These are phyloP conservation scores for Sphenostylis stenocarpa DNA, from an alignment of 306 rosid genomes.

Conservation along the genomic window DNA sequence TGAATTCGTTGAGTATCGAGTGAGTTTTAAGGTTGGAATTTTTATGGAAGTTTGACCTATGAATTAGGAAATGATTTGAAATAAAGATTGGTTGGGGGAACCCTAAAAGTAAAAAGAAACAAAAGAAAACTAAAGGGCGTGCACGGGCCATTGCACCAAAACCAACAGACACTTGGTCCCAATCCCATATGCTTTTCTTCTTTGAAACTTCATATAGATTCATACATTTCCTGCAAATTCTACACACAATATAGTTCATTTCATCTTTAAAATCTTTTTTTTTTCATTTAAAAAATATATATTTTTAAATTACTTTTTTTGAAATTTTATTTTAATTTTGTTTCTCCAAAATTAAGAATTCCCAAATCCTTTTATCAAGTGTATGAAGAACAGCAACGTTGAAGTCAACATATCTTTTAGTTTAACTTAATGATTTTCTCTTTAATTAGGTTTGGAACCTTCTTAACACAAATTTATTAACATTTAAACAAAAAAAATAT, in stretches of 20 bases:
- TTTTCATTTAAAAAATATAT: too few species aligned
- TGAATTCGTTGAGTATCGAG: neutral
- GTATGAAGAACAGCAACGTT: too few species aligned
- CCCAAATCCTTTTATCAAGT: too few species aligned
- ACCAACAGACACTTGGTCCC: conserved; percentile 21
- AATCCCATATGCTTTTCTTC: neutral
- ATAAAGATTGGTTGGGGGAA: neutral
- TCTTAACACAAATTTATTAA: too few species aligned
- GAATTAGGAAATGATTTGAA: conserved; percentile 2
- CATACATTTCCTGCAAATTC: neutral
- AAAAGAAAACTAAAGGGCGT: neutral
- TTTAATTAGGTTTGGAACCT: too few species aligned
- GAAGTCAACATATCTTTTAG: too few species aligned
- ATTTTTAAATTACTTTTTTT: too few species aligned
- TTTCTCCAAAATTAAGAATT: too few species aligned
- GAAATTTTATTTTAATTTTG: too few species aligned
- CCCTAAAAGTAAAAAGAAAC: neutral
- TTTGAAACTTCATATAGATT: neutral
- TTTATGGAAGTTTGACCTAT: neutral
- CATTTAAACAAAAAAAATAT: too few species aligned
- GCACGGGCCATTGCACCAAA: conserved; percentile 13
- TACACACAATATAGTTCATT: neutral
- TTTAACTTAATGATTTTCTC: too few species aligned
- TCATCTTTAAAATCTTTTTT: neutral
- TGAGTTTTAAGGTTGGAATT: neutral